Percentiles rank a stretch among this genome's conserved stretches.
phyloP scores from a whole-genome alignment of 164 flowering plant species.

The Vitis rotundifolia region DNA sequence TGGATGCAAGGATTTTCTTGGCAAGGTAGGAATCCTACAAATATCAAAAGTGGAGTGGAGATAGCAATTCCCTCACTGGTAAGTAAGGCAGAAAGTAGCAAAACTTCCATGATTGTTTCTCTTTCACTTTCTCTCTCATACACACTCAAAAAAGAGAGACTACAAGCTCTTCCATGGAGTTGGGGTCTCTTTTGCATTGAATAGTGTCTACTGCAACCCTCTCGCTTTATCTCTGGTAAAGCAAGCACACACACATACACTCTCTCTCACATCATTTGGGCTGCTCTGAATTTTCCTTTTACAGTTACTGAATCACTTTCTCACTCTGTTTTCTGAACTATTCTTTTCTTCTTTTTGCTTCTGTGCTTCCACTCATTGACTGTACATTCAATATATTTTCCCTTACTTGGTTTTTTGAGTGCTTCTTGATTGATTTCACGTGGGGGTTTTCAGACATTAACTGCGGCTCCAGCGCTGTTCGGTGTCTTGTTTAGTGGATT shows the following conservation, averaged over 20 bases:
- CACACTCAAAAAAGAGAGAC: conserved; percentile 8
- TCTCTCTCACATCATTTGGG: conserved; percentile 10
- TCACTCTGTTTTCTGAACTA: background rate
- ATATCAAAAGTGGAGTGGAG: background rate
- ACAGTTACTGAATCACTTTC: conserved; percentile 4
- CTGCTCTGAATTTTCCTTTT: conserved; percentile 1
- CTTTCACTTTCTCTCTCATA: conserved; percentile 15
- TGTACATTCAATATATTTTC: conserved; percentile 7
- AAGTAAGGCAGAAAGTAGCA: background rate
- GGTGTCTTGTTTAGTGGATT: background rate
- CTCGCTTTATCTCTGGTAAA: conserved; percentile 6
- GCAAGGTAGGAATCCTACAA: background rate
- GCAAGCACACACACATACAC: conserved; percentile 12
- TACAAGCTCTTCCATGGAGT: conserved; percentile 22
- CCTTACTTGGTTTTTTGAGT: background rate
- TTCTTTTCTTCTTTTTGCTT: background rate
- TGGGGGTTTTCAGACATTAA: background rate
- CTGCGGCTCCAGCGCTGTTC: background rate
- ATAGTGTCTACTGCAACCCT: conserved; percentile 6
- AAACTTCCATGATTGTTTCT: too few relatives aligned
- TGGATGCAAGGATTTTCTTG: too few relatives aligned
- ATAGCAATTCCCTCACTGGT: background rate
- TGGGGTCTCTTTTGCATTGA: conserved; percentile 8
- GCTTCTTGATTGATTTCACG: conserved; percentile 3
- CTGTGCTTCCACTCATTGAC: background rate